A percentile compares a stretch with the other conserved stretches of the same genome.
These are phyloP conservation scores for Trichoderma sp. DNA, from an alignment of 2,329 filamentous ascomycete genomes.

Conservation along the genomic window DNA sequence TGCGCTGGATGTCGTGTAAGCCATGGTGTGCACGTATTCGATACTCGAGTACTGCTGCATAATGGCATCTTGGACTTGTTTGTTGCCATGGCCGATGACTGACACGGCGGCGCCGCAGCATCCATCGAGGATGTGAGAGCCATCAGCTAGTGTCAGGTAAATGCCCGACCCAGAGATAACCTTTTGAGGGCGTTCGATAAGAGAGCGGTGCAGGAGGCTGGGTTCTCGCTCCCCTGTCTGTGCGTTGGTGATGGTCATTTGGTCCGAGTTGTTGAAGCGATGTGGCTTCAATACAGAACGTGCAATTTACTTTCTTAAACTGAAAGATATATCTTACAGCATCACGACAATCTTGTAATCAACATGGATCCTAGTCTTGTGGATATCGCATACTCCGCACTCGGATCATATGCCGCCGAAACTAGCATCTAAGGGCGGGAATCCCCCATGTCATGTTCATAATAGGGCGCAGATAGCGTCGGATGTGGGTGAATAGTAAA, in stretches of 20 bases:
- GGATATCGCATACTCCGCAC: not conserved
- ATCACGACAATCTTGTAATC: not conserved
- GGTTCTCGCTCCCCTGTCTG: conserved; percentile 20
- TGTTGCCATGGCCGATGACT: conserved; percentile 62
- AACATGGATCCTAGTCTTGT: not conserved
- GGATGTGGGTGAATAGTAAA: not conserved
- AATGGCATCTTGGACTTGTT: conserved; percentile 60
- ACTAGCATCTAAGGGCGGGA: not conserved
- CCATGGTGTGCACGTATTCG: conserved; percentile 40
- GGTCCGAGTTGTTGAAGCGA: not conserved
- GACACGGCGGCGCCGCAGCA: conserved; percentile 64
- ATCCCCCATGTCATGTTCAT: not conserved
- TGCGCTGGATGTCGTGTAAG: conserved; percentile 52
- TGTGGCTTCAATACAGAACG: not conserved
- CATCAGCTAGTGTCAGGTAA: conserved; percentile 36
- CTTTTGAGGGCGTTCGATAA: conserved; percentile 28
- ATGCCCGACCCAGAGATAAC: conserved; percentile 45
- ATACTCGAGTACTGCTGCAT: conserved; percentile 56
- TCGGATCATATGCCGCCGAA: not conserved
- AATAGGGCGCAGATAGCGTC: not conserved
- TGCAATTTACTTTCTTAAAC: not conserved
- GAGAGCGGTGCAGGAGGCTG: conserved; percentile 36
- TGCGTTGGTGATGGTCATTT: not conserved
- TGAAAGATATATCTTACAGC: not conserved
- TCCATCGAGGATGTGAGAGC: conserved; percentile 59